Percentiles rank a stretch among this genome's conserved stretches.
phyloP scores from a whole-genome alignment of 2,329 filamentous ascomycete genomes.

The Aspergillus glaucus region DNA sequence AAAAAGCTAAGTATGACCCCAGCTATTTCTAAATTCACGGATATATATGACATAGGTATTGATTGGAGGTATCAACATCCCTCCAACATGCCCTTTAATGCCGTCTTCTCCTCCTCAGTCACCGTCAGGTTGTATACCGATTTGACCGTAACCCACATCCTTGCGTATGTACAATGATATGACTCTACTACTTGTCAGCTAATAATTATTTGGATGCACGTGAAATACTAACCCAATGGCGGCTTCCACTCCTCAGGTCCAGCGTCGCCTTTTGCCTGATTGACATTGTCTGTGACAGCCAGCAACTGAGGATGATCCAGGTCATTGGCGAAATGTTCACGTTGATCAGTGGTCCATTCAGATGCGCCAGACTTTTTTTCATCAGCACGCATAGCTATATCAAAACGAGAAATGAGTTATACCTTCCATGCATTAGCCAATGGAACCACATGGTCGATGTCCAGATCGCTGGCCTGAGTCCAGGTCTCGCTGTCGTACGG shows the following conservation, averaged over 20 bases:
- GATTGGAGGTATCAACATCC: no score
- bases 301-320: conserved; percentile 58
- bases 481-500: conserved; percentile 51
- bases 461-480: conserved; percentile 62
- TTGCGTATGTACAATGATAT: conserved; percentile 74
- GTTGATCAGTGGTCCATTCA: conserved; percentile 61
- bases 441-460: conserved; percentile 72
- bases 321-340: conserved; percentile 71
- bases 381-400: no score
- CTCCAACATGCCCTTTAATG: no score
- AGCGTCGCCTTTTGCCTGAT: conserved; percentile 65
- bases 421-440: conserved; percentile 75
- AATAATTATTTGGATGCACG: neutral
- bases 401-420: neutral
- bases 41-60: no score
- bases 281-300: conserved; percentile 72
- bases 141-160: conserved; percentile 71
- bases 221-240: conserved; percentile 46
- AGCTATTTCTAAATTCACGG: no score
- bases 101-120: conserved; percentile 61
- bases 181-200: conserved; percentile 30
- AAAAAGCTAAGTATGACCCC: no score
- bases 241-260: conserved; percentile 74
- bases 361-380: conserved; percentile 52
- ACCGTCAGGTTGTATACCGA: conserved; percentile 62